Evolutionary conservation across 1,284 basidiomycete species (phyloP), one percentile per base, ranked within the genome.

Genomic region (Apiotrichum gracile): DNA sequence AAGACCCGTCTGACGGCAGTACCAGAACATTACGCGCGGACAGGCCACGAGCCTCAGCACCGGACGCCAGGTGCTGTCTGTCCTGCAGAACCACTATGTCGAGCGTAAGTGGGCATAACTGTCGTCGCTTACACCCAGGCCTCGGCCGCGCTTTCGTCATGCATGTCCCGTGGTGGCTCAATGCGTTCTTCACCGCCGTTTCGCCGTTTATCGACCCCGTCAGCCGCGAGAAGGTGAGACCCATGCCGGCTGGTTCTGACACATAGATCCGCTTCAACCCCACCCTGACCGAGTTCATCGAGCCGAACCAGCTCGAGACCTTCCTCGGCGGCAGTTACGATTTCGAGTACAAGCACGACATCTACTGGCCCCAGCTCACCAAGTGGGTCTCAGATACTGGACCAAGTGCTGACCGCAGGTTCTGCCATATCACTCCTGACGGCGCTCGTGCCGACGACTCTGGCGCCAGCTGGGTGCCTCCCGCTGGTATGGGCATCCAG

Each of bases 51-150:
- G 83, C 9, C 79, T 86, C 13, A 87, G 5, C 31, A 31, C 31
- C 31, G 31, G 85, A 3, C 77, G 83, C 49, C 87, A 88, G 73
- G 86, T 87, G 4, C 78, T 91, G 24, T 78, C 81, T 52, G 91
- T 93, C 61, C 78, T 94, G 34, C 91, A 93, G 71, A 83, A 89
- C 58, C 89, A 93, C 70, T 94, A 94, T 66, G 86, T 87, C 33
- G 90, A 92, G 74, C 62, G 67, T n/a, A n/a, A n/a, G n/a, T n/a
- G n/a, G n/a, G n/a, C n/a, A n/a, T n/a, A n/a, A n/a, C n/a, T n/a
- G n/a, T n/a, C n/a, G n/a, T n/a, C n/a, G n/a, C n/a, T n/a, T n/a
- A n/a, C n/a, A n/a, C n/a, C n/a, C n/a, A n/a, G n/a, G n/a, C 6
- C 81, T 94, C 26, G 91, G 91, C 22, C 81, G 88, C n/a, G 91